phyloP scores from a whole-genome alignment of 345 rosid species.

The Jatropha curcas region DNA sequence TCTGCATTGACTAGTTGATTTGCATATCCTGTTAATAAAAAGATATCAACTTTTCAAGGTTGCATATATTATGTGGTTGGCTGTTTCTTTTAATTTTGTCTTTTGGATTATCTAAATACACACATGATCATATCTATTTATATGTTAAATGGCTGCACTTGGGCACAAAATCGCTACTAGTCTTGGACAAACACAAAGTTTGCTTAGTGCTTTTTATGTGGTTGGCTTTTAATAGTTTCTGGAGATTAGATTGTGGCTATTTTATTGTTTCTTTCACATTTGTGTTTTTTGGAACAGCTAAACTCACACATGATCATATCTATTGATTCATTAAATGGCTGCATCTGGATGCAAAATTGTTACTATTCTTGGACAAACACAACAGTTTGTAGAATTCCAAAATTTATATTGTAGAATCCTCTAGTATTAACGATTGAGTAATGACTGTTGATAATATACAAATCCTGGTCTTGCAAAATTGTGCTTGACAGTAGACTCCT shows the following conservation, averaged over 20 bases:
- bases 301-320: background rate
- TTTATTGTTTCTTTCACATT: background rate
- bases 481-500: background rate
- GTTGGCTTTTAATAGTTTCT: background rate
- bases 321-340: constrained; percentile 1
- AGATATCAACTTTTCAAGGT: background rate
- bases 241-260: background rate
- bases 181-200: too few species aligned
- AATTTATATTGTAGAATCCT: background rate
- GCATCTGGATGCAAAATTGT: background rate
- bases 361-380: too few species aligned
- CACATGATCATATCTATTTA: background rate
- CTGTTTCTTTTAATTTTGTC: background rate
- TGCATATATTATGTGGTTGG: too few species aligned
- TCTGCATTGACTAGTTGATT: background rate
- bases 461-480: background rate
- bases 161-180: background rate
- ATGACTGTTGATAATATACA: background rate
- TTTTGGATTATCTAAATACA: background rate
- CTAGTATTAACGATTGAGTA: too few species aligned
- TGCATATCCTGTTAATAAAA: background rate
- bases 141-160: constrained; percentile 2
- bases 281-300: background rate
- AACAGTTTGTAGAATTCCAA: background rate
- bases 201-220: too few species aligned